phyloP scores from a whole-genome alignment of 78 protist genomes.

The slime mould (Dictyostelium discoideum) region dicty_2.7 NC_007088.5:2074001-2074500 shows the following conservation, averaged over 20 bases:
- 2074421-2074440: conserved; percentile 33
- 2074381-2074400: conserved; percentile 25
- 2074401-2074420: conserved; percentile 58
- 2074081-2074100: conserved; percentile 41
- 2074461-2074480: conserved; percentile 37
- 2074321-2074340: background rate
- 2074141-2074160: conserved; percentile 51
- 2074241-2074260: conserved; percentile 55
- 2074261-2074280: conserved; percentile 19
- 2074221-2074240: background rate
- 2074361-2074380: background rate
- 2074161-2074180: conserved; percentile 76
- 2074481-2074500: conserved; percentile 47
- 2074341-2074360: conserved; percentile 14
- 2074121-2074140: conserved; percentile 1
- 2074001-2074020: conserved; percentile 47
- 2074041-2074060: conserved; percentile 80
- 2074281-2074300: background rate
- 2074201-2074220: background rate
- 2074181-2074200: conserved; percentile 48
- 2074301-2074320: background rate
- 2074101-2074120: conserved; percentile 69
- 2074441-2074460: background rate
- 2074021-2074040: conserved; percentile 63
- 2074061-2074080: conserved; percentile 78